Evolutionary conservation across 495 filamentous ascomycete species (phyloP), one percentile per base, ranked within the genome.

Genomic region (Thermochaetoides thermophila): DNA sequence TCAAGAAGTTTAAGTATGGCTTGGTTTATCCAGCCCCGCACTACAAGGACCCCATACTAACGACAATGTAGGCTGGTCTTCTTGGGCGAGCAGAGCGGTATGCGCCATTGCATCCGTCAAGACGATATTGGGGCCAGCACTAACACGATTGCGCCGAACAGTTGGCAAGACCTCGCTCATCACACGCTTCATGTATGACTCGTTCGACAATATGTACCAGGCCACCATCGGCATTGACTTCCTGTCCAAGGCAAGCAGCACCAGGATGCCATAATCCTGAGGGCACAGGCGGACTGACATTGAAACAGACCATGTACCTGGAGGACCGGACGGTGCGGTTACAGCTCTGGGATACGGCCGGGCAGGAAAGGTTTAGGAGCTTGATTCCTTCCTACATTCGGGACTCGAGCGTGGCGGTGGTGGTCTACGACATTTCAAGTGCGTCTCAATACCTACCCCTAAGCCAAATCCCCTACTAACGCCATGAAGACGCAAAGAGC

Each of bases 171-270:
- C 89, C 23, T 96, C 91, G 27, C 63, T 97, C 50, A 97, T 97
- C 55, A 97, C 89, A 34, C 78, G 89, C 37, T 97, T 97, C 66
- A 97, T 97, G 89, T 97, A 97, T 68, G 89, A 97, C 61, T 94
- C 89, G 21, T 97, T 97, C 71, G 91, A 97, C 68, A 94, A 92
- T 64, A 96, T 86, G 73, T 97, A 97, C 60, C 89, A 97, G 61
- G 89, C 89, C 27, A 97, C 89, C 34, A 97, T 97, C 50, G 89
- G 89, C 55, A 97, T 97, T 61, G 89, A 97, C 64, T 97, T 97
- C 53, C 75, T 97, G 42, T 95, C 86, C 43, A 97, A 97, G 76
- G 84, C 81, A 69, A 51, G 59, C 40, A 30, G 27, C 34, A 17
- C 24, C 7, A 3, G 12, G 11, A 17, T 37, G 35, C 18, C 13